Evolutionary conservation across 192 early-diverging fungal species (phyloP), one percentile per base, ranked within the genome.

Genomic region (Coemansia aciculifera): DNA sequence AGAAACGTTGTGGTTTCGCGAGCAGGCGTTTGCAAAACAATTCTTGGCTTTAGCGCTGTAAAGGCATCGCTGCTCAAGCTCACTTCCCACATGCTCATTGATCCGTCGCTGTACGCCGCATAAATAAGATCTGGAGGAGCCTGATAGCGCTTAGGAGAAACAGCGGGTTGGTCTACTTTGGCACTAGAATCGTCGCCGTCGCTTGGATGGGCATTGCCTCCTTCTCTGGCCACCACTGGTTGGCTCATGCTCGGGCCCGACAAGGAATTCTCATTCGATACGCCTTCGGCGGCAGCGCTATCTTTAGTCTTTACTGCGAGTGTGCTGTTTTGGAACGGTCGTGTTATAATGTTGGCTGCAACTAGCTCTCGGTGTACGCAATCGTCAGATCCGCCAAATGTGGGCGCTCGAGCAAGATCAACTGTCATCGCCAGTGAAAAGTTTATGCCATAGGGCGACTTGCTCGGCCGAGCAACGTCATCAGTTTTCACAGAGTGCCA

Each of bases 81-180:
- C 1, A 72, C 21, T n/a, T 68, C 52, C 79, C 79, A 82, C n/a
- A 82, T 11, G 10, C 42, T 48, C 21, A 82, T 15, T 21, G 79
- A 82, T 40, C 79, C 79, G 36, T 82, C 75, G 7, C 61, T 71
- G 44, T 66, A 79, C 23, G 62, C 72, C 4, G 63, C 71, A 61
- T 74, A 79, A 10, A 68, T 19, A 34, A 40, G 46, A 9, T 68
- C 67, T 2, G 42, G 3, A n/a, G 17, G 31, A 21, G 0, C 8
- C 11, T 40, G 19, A 13, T 38, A 21, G 59, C 21, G n/a, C n/a
- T 13, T 19, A 13, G 59, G 59, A 38, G 36, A 3, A 5, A 31
- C 5, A 23, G n/a, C 23, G 19, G 32, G 8, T 39, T 31, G 31
- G 15, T 5, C 29, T 15, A 32, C 6, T 31, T 15, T 32, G 4